Percentiles rank a stretch among this genome's conserved stretches.
Conservation (phyloP, 2,329 filamentous ascomycete genomes). For the Cadophora malorum region DNA sequence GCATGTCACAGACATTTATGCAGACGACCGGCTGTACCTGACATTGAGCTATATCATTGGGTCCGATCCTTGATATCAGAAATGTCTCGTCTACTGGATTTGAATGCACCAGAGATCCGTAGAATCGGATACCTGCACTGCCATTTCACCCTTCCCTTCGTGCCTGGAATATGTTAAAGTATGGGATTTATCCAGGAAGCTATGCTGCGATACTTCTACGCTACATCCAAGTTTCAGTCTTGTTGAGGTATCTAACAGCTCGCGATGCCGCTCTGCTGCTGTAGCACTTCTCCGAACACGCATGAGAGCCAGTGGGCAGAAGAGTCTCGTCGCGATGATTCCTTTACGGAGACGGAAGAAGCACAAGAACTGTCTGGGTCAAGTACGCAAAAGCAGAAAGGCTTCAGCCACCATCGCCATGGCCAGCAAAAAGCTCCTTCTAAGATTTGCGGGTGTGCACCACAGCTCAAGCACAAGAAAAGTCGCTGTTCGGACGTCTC, state of each 20-base stretch:
- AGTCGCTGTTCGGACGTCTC: neutral
- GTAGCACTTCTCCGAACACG: neutral
- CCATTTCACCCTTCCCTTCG: neutral
- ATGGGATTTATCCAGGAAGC: neutral
- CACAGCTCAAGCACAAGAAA: neutral
- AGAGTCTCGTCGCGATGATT: neutral
- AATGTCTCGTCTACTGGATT: neutral
- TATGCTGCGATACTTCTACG: neutral
- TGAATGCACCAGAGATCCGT: neutral
- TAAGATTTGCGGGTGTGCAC: neutral
- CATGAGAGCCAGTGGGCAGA: neutral
- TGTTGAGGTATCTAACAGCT: neutral
- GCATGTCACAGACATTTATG: neutral
- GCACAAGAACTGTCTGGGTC: neutral
- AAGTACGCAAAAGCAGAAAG: no score
- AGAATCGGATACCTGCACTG: neutral
- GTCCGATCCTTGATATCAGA: neutral
- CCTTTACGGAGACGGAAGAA: neutral
- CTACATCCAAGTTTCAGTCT: neutral
- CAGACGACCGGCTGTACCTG: neutral
- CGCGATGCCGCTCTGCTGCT: neutral
- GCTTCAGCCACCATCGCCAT: neutral
- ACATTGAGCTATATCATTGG: neutral
- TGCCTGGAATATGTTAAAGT: neutral
- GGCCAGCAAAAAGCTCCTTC: neutral